Base-by-base conservation (phyloP, 352 stramenopile species). In the Globisporangium orthogonon region DNA sequence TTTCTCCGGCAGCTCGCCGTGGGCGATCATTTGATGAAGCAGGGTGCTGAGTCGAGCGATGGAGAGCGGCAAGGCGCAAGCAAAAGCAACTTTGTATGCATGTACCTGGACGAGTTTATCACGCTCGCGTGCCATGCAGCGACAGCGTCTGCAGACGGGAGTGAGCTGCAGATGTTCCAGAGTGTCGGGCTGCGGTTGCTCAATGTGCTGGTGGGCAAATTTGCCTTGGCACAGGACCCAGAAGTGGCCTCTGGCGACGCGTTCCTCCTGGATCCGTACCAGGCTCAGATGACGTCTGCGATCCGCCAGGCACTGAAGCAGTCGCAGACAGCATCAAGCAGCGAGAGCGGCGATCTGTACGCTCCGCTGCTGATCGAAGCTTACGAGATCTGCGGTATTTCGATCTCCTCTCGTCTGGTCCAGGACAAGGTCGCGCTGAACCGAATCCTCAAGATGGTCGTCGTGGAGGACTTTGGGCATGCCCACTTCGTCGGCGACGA, bases 81-180 rank as follows among this genome's bases (percentile, higher is more conserved):
- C 41, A 41, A 60, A 3, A 66, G 64, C 23, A 89, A 95, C 56
- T 95, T 89, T 58, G 51, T 95, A 15, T 87, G 80, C 52, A 88
- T 95, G 80, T 95, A 94, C 62, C 37, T 95, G 58, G 86, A 95
- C 48, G 86, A 95, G 71, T 89, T 95, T 55, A 75, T 95, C 17
- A 93, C 86, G 0, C 69, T 95, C 28, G 73, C 83, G 4, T 95
- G 86, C 47, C 82, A 95, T 37, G 78, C 86, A 10, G 70, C 82
- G 11, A 91, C 82, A 0, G 72, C 81, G 9, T 92, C 82, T 4
- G 70, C 71, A 9, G 80, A 91, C 59, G 73, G 76, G 7, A 73
- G 82, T 29, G 86, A 95, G 58, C 63, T 94, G 1, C 71, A 87
- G 35, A 85, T 88, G 56, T 89, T 94, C 49, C 86, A 95, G 52